Percentiles rank a stretch among this genome's conserved stretches.
phyloP scores from a whole-genome alignment of 768 basidiomycete species.

The Cubamyces lactineus region DNA sequence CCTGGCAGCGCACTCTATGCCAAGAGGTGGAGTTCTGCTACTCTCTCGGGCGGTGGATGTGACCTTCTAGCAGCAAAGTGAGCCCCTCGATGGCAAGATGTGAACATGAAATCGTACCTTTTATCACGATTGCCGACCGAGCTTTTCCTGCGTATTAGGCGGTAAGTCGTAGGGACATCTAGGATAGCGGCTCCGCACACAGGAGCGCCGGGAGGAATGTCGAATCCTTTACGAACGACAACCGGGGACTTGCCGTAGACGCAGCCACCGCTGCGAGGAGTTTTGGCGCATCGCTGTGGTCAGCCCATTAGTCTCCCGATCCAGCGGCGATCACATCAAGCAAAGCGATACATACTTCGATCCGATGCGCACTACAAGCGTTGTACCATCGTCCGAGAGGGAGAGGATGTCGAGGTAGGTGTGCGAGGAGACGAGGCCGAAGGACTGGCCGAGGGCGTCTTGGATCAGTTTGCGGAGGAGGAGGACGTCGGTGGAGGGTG shows the following conservation, averaged over 20 bases:
- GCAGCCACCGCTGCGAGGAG: constrained; percentile 36
- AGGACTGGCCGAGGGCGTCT: constrained; percentile 55
- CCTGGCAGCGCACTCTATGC: no score
- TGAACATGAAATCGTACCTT: no score
- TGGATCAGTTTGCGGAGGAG: constrained; percentile 57
- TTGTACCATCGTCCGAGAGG: constrained; percentile 45
- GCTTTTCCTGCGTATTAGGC: no score
- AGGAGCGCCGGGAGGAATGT: constrained; percentile 36
- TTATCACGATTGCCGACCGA: no score
- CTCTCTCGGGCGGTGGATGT: no score
- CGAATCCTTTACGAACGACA: constrained; percentile 36
- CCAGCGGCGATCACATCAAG: no score
- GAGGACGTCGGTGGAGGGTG: constrained; percentile 45
- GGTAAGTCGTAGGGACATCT: no score
- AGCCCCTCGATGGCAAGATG: no score
- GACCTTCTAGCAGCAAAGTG: no score
- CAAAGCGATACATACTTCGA: constrained; percentile 40
- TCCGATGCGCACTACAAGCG: constrained; percentile 46
- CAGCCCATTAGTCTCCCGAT: no score
- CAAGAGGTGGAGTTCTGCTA: no score
- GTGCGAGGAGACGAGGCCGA: constrained; percentile 55
- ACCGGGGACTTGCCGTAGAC: constrained; percentile 24
- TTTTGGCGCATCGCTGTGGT: constrained; percentile 34
- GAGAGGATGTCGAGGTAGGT: constrained; percentile 64
- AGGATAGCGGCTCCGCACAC: constrained; percentile 13